Evolutionary conservation across 2,329 filamentous ascomycete genomes (phyloP), one percentile per base, ranked within the genome.

Genomic region (Zymoseptoria pseudotritici): DNA sequence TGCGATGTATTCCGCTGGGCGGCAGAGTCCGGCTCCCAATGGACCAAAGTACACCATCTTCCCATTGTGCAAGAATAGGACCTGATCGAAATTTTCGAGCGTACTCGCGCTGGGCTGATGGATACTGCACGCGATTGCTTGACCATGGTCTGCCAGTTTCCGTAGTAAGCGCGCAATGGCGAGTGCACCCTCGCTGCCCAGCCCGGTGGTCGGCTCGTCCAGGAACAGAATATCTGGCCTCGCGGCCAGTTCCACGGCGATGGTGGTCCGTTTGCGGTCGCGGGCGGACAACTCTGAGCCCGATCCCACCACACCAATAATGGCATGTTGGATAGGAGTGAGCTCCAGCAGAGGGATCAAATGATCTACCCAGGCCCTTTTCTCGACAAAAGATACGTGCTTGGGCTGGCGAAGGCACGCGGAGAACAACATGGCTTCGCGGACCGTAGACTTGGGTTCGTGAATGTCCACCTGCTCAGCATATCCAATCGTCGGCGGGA

Each of bases 171-270:
- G 82, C 5, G 88, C 79, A 0, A 82, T 86, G 63, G 84, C 84
- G 69, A 79, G 86, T 0, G 88, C 87, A 5, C 86, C 86, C 58
- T 87, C 82, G 2, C 85, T 86, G 65, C 91, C 88, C 0, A 91
- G 77, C 58, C 71, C 71, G n/a, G 66, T 69, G 0, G 78, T 80
- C 2, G 78, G 78, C 65, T 87, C 85, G 58, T 88, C 85, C n/a
- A 87, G 73, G 69, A 87, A 87, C 5, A 87, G 75, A 4, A 87
- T 75, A 36, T 83, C 81, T 0, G 82, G 82, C 69, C 83, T 84
- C 0, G 79, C 77, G 0, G 81, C 82, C 3, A 85, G 71, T 62
- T 84, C 82, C 3, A 83, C 80, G 8, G 78, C 82, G 50, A 84
- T 83, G 0, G 82, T 84, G 3, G 84, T 70, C 3, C 81, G 73